Evolutionary conservation across 208 protist genomes (phyloP).

Genomic region (Crithidia bombi): DNA sequence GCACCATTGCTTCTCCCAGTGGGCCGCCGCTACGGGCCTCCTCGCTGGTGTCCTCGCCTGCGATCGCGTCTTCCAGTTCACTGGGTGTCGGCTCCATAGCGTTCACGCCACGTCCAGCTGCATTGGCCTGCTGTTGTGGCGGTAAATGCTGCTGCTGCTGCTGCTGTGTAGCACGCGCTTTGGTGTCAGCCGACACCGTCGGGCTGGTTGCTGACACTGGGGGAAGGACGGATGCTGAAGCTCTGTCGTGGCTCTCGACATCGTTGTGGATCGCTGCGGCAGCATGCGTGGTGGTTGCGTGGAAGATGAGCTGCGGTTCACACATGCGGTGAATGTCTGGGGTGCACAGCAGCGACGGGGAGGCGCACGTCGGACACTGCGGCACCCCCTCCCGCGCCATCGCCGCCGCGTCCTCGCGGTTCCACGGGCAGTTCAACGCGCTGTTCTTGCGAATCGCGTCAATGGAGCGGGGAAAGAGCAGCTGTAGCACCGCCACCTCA

Average conservation of each 20-base stretch:
- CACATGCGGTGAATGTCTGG: slow-evolving; percentile 61
- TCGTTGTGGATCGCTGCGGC: background rate
- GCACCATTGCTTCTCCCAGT: slow-evolving; percentile 45
- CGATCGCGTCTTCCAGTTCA: slow-evolving; percentile 30
- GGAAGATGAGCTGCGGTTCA: slow-evolving; percentile 67
- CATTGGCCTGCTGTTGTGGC: background rate
- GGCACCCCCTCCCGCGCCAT: slow-evolving; percentile 25
- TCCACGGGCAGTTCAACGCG: slow-evolving; percentile 50
- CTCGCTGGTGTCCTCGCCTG: slow-evolving; percentile 21
- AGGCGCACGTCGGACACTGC: slow-evolving; percentile 49
- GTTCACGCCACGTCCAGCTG: slow-evolving; percentile 3
- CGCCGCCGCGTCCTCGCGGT: slow-evolving; percentile 15
- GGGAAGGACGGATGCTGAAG: background rate
- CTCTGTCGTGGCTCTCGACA: background rate
- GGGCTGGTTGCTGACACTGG: background rate
- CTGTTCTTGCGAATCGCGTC: slow-evolving; percentile 41
- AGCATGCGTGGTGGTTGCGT: background rate
- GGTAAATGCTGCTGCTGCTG: slow-evolving; percentile 14
- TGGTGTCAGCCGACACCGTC: background rate
- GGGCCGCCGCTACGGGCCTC: slow-evolving; percentile 25
- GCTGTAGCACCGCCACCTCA: slow-evolving; percentile 53
- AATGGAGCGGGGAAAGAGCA: slow-evolving; percentile 72
- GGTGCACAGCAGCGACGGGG: slow-evolving; percentile 69
- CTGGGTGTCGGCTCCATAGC: slow-evolving; percentile 1
- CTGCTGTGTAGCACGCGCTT: background rate